A percentile compares a stretch with the other conserved stretches of the same genome.
These are phyloP conservation scores for Leersia perrieri DNA, from an alignment of 176 grass and related monocot species.

Conservation along the genomic window DNA sequence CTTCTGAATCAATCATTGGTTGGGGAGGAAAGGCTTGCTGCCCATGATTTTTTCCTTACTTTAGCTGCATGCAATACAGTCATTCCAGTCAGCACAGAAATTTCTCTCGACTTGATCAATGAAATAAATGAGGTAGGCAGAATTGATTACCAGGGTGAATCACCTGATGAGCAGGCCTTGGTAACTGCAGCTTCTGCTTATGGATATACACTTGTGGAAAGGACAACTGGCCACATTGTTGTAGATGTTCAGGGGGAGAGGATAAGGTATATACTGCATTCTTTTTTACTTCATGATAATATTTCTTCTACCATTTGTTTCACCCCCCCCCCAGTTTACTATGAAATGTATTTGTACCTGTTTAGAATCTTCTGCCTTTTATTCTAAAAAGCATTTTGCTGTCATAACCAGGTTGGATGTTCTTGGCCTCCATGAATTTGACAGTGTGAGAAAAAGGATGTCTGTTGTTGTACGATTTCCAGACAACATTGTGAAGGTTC, in stretches of 20 bases:
- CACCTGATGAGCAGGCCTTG: constrained; percentile 97
- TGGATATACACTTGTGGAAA: constrained; percentile 83
- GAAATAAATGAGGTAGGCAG: constrained; percentile 44
- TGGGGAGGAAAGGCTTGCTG: constrained; percentile 79
- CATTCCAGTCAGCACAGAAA: constrained; percentile 67
- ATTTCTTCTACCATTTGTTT: constrained; percentile 15
- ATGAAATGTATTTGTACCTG: constrained; percentile 16
- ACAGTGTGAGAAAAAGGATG: constrained; percentile 98
- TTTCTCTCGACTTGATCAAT: constrained; percentile 24
- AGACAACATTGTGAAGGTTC: constrained; percentile 84
- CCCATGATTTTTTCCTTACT: constrained; percentile 98
- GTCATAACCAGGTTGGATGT: constrained; percentile 84
- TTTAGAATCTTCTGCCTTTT: constrained; percentile 13
- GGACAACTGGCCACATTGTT: constrained; percentile 93
- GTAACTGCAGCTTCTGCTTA: constrained; percentile 86
- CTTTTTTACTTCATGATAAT: neutral
- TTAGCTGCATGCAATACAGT: constrained; percentile 98
- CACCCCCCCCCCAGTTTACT: neutral
- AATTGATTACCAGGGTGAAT: constrained; percentile 97
- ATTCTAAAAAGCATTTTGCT: constrained; percentile 28
- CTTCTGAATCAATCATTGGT: constrained; percentile 67
- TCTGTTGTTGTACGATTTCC: constrained; percentile 96
- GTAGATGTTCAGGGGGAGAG: constrained; percentile 82
- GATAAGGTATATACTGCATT: constrained; percentile 59
- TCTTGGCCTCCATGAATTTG: constrained; percentile 98